Percentiles rank a stretch among this genome's conserved stretches.
Conservation (phyloP, 352 stramenopile species). For the Globisporangium canariense region DNA sequence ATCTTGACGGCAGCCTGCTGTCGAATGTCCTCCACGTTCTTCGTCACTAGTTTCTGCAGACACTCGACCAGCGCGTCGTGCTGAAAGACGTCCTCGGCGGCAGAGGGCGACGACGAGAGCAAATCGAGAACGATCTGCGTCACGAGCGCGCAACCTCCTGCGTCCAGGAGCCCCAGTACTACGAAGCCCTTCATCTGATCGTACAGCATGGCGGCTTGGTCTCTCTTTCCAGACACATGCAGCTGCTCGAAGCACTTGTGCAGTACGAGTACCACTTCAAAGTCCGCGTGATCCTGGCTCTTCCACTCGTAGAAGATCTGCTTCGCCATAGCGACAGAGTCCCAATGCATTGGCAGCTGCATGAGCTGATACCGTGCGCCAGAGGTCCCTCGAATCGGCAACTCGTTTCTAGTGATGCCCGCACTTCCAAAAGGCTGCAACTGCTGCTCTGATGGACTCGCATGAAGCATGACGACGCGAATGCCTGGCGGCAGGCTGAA, state of each 20-base stretch:
- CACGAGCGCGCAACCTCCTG: conserved; percentile 31
- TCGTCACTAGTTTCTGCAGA: conserved; percentile 44
- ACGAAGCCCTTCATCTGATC: conserved; percentile 60
- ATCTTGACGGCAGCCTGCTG: conserved; percentile 55
- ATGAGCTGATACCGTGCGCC: conserved; percentile 47
- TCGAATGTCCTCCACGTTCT: conserved; percentile 52
- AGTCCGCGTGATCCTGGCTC: conserved; percentile 24
- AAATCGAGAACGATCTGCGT: conserved; percentile 30
- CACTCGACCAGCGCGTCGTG: conserved; percentile 31
- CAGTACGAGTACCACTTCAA: conserved; percentile 45
- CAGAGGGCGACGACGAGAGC: conserved; percentile 12
- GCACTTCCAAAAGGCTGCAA: not conserved
- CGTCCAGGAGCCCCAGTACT: conserved; percentile 38
- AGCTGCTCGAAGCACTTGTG: conserved; percentile 58
- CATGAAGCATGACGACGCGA: conserved; percentile 34
- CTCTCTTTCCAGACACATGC: conserved; percentile 6
- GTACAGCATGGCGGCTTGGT: conserved; percentile 36
- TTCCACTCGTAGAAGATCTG: conserved; percentile 74
- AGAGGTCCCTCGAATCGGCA: conserved; percentile 55
- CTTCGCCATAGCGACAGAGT: conserved; percentile 63
- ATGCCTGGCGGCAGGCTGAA: conserved; percentile 49
- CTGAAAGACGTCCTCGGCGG: conserved; percentile 28
- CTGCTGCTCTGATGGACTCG: not conserved
- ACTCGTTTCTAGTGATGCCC: conserved; percentile 18
- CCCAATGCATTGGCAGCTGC: conserved; percentile 48